phyloP scores from a whole-genome alignment of 257 asterid genomes.

The Solanum arcanum region DNA sequence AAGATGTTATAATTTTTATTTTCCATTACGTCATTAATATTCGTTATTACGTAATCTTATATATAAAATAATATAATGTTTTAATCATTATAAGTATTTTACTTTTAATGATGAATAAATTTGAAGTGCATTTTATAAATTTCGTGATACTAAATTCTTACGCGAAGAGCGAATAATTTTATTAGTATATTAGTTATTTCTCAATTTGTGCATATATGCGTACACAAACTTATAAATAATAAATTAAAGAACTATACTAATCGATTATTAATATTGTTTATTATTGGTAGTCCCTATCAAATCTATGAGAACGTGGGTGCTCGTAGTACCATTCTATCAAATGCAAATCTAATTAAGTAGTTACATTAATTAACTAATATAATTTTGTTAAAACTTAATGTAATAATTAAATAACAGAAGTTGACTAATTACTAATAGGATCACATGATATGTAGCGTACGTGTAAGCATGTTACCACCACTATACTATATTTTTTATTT shows the following conservation, averaged over 20 bases:
- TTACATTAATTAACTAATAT: neutral
- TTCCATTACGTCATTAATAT: too few species aligned
- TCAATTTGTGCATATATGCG: neutral
- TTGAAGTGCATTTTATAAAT: too few species aligned
- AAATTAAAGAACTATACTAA: neutral
- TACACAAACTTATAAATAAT: neutral
- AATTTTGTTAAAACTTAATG: neutral
- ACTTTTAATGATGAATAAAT: too few species aligned
- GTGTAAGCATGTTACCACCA: neutral
- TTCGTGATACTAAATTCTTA: too few species aligned
- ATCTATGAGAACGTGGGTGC: neutral
- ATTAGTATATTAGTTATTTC: neutral
- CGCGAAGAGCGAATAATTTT: too few species aligned
- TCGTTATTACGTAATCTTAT: too few species aligned
- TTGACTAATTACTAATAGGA: conserved; percentile 1
- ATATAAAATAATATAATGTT: too few species aligned
- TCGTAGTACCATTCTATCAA: neutral
- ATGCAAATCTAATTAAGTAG: neutral
- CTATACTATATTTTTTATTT: neutral
- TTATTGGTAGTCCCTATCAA: neutral
- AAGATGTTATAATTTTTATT: too few species aligned
- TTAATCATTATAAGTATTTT: too few species aligned
- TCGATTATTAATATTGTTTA: neutral
- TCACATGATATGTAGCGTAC: conserved; percentile 11
- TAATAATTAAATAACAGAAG: neutral